Evolutionary conservation across 805 yeast genomes (phyloP).

Genomic region (Cephaloascus fragrans): DNA sequence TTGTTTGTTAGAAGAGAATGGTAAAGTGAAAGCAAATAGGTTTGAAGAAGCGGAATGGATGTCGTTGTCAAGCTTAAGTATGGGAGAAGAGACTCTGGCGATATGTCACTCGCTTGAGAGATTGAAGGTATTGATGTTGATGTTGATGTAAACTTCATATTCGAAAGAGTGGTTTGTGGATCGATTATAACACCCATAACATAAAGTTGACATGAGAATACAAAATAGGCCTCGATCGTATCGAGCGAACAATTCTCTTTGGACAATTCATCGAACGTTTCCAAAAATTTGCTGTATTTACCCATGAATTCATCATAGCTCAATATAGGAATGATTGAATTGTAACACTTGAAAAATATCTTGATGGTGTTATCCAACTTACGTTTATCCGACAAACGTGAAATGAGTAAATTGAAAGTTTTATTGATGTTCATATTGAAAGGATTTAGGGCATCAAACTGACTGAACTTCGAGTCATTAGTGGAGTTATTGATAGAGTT

Average conservation of each 20-base stretch:
- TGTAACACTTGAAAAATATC: slow-evolving; percentile 31
- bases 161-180: slow-evolving; percentile 7
- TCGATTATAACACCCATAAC: slow-evolving; percentile 24
- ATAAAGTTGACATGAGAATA: slow-evolving; percentile 26
- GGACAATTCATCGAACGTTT: no score
- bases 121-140: no score
- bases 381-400: slow-evolving; percentile 25
- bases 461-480: slow-evolving; percentile 24
- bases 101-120: no score
- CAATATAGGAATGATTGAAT: slow-evolving; percentile 31
- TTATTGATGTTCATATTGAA: slow-evolving; percentile 31
- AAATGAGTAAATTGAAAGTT: slow-evolving; percentile 30
- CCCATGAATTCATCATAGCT: slow-evolving; percentile 30
- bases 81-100: slow-evolving; percentile 34
- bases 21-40: slow-evolving; percentile 27
- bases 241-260: no score
- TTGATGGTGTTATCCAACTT: slow-evolving; percentile 27
- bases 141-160: slow-evolving; percentile 11
- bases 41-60: slow-evolving; percentile 26
- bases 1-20: slow-evolving; percentile 32
- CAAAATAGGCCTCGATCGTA: slow-evolving; percentile 32
- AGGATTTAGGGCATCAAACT: no score
- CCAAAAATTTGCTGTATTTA: slow-evolving; percentile 29
- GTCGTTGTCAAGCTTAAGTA: slow-evolving; percentile 30
- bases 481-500: slow-evolving; percentile 28